Base-by-base conservation (phyloP, 2,329 filamentous ascomycete genomes). In the Talaromyces amestolkiae region DNA sequence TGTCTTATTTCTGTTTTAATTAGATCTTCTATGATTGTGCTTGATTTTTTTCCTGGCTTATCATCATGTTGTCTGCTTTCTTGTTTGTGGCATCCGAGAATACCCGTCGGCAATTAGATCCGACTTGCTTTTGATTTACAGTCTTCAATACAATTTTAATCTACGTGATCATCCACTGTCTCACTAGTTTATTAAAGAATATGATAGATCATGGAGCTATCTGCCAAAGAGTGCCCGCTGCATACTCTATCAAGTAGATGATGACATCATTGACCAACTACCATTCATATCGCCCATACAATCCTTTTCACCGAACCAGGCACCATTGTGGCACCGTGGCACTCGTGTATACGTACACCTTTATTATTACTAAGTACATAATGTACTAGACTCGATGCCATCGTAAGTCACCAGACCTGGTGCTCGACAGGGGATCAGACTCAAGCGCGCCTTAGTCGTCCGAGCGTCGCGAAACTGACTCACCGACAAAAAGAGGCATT, bases 101-200 rank as follows among this genome's bases (percentile, higher is more conserved):
- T 59, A 59, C 56, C 56, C 56, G 56, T 59, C 56, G 56, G 56
- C 39, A 43, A 7, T 59, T 59, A 43, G 22, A 31, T 45, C 56
- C 56, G 56, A 59, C 56, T 45, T 45, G 56, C 56, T 43, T 59
- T 43, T 59, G 35, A 43, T 59, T 53, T 53, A 51, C 24, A 31
- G 49, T 53, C 49, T 43, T 59, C 24, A 59, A 41, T 45, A 59
- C 39, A 31, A 33, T 59, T 58, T 45, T 27, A 43, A 59, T 59
- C 56, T 45, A 39, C 19, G 15, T 56, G 31, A 56, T 56, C 31
- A 56, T 24, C 53, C 33, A 15, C 53, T 39, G 53, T 35, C 51
- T 54, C 49, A 53, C 51, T 54, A 54, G 51, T 27, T 15, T 37
- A 35, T 37, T 35, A 37, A 53, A 37, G 8, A 31, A 51, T 31